Evolutionary conservation across 495 filamentous ascomycete species (phyloP), one percentile per base, ranked within the genome.

Genomic region (Trypethelium eluteriae): DNA sequence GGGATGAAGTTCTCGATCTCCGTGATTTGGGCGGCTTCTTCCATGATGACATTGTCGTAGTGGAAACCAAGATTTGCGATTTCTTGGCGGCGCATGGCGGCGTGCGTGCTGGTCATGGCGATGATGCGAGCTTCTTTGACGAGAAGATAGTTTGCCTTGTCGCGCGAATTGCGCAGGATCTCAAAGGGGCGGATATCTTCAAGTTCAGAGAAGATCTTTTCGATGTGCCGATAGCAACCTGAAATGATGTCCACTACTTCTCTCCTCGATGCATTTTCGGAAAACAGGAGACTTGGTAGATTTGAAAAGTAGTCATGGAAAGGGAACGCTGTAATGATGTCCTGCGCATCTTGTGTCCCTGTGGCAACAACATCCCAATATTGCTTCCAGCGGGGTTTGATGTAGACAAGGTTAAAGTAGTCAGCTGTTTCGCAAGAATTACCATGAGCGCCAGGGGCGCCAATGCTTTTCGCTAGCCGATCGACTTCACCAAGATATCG

Each of bases 31-130:
- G 94, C 94, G 2, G 94, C 92, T 79, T 99, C 94, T 82, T 99
- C 94, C 93, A 99, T 96, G 62, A 99, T 81, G 14, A 99, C 89
- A 70, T 96, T 98, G 77, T 98, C 93, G 70, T 98, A 99, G 69
- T 92, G 89, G 81, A 99, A 98, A 5, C 94, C 95, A 56, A 97
- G 82, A 25, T 85, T 82, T 0, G 91, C 88, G 71, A 99, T 99
- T 72, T 98, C 94, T 68, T 90, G 86, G 62, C 92, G 83, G 66
- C 93, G 88, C 88, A 98, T 99, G n/a, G 94, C 94, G 11, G 94
- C 95, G 77, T 99, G 94, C 1, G 94, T 99, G 2, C 91, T 92
- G 10, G 94, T 99, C 95, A 98, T 98, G 64, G 94, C 94, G 69
- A 99, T 89, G 61, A 99, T 92, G 5, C 94, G 86, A 12, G 94